phyloP scores from a whole-genome alignment of 495 filamentous ascomycete species.

The Cairneyella variabilis region DNA sequence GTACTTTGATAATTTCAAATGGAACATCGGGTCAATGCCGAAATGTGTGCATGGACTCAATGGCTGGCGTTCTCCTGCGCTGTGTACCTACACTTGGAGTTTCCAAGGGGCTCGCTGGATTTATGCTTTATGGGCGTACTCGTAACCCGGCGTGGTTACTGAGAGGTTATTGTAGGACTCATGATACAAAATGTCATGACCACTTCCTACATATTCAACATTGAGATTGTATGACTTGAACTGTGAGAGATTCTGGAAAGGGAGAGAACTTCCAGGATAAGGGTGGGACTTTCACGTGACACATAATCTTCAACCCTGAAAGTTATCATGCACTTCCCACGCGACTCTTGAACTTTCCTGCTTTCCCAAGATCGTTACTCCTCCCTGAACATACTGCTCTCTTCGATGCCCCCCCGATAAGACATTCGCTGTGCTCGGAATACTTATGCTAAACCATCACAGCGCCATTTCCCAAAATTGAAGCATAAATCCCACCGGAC shows the following conservation, averaged over 20 bases:
- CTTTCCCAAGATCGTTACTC: background rate
- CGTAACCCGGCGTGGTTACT: background rate
- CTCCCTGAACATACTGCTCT: background rate
- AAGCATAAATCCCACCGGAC: background rate
- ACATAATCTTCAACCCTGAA: background rate
- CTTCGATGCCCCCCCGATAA: constrained; percentile 10
- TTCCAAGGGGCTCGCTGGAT: no score
- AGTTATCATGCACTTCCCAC: no score
- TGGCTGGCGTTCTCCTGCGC: constrained; percentile 9
- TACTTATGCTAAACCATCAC: background rate
- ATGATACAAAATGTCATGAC: background rate
- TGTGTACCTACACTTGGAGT: no score
- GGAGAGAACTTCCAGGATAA: no score
- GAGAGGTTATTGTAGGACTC: background rate
- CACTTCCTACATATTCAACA: no score
- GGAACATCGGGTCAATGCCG: background rate
- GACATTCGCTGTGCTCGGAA: constrained; percentile 9
- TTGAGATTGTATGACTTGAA: no score
- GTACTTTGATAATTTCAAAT: background rate
- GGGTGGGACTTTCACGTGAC: background rate
- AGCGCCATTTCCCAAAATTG: background rate
- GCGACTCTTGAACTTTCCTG: background rate
- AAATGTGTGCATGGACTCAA: constrained; percentile 1
- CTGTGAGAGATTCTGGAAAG: background rate
- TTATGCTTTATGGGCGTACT: no score